Evolutionary conservation across 2,329 filamentous ascomycete species (phyloP).

Genomic region (Cladophialophora psammophila): DNA sequence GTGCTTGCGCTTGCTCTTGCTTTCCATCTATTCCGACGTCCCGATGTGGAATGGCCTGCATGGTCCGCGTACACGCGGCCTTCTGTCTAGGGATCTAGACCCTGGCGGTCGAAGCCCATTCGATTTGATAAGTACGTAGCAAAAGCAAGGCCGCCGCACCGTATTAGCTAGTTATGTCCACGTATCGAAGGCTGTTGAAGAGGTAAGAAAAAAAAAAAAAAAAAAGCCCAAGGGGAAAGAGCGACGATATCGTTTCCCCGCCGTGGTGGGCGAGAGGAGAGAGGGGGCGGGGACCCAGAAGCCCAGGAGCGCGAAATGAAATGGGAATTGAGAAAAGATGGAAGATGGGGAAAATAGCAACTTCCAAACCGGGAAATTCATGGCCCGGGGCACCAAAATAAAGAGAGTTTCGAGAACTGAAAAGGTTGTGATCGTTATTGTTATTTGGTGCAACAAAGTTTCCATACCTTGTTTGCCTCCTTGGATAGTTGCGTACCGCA

Average conservation of each 20-base stretch:
- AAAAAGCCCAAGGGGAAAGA: too few relatives aligned
- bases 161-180: background rate
- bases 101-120: background rate
- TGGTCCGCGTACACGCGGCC: background rate
- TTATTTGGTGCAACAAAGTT: background rate
- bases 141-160: background rate
- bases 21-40: constrained; percentile 10
- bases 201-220: too few relatives aligned
- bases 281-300: background rate
- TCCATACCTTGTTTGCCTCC: background rate
- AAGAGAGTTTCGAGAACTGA: background rate
- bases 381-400: background rate
- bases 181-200: background rate
- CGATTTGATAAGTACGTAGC: background rate
- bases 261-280: too few relatives aligned
- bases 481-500: background rate
- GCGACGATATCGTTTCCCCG: too few relatives aligned
- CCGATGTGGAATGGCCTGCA: background rate
- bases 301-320: background rate
- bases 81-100: constrained; percentile 5
- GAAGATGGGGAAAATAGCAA: background rate
- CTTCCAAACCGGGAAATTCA: background rate
- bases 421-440: background rate
- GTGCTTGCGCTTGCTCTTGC: constrained; percentile 1
- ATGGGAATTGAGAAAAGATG: background rate